Conservation (phyloP, 108 stramenopile species). For the Pinguiococcus pyrenoidosus region DNA sequence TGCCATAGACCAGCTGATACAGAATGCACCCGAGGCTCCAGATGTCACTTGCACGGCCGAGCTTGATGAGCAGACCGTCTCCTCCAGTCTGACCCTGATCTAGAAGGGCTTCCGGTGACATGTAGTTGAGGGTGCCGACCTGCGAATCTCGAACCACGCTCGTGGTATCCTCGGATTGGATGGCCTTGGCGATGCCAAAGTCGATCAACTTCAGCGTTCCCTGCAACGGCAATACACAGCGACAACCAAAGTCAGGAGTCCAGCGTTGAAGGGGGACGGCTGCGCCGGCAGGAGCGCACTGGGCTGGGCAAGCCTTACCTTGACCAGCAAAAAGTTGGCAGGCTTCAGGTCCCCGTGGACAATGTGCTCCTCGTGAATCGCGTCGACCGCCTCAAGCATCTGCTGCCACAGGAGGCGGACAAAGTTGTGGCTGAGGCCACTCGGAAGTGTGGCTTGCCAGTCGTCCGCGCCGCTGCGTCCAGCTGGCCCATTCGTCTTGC, state of each 20-base stretch:
- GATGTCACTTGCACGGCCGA: slow-evolving; percentile 36
- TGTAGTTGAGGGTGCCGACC: slow-evolving; percentile 96
- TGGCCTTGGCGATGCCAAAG: slow-evolving; percentile 97
- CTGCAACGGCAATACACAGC: slow-evolving; percentile 19
- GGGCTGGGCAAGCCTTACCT: no score
- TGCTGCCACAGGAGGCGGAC: slow-evolving; percentile 95
- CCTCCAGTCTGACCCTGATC: slow-evolving; percentile 42
- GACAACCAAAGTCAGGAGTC: no score
- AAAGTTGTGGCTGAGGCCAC: slow-evolving; percentile 52
- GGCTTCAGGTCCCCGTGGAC: slow-evolving; percentile 93
- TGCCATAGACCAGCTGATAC: slow-evolving; percentile 89
- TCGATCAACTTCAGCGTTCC: slow-evolving; percentile 95
- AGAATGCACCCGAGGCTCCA: slow-evolving; percentile 79
- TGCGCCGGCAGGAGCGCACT: no score
- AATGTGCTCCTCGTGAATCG: slow-evolving; percentile 85
- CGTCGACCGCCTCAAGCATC: slow-evolving; percentile 92
- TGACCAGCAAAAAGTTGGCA: slow-evolving; percentile 48
- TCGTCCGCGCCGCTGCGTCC: not conserved
- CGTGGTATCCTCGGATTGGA: slow-evolving; percentile 83
- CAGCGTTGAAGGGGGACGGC: no score
- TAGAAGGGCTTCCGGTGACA: slow-evolving; percentile 91
- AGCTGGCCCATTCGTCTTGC: not conserved
- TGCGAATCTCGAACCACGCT: slow-evolving; percentile 92
- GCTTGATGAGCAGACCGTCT: slow-evolving; percentile 44
- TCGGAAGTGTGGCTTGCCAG: not conserved